A percentile compares a stretch with the other conserved stretches of the same genome.
Evolutionary conservation across 2,329 filamentous ascomycete species (phyloP).

Genomic region (Fusarium equiseti): DNA sequence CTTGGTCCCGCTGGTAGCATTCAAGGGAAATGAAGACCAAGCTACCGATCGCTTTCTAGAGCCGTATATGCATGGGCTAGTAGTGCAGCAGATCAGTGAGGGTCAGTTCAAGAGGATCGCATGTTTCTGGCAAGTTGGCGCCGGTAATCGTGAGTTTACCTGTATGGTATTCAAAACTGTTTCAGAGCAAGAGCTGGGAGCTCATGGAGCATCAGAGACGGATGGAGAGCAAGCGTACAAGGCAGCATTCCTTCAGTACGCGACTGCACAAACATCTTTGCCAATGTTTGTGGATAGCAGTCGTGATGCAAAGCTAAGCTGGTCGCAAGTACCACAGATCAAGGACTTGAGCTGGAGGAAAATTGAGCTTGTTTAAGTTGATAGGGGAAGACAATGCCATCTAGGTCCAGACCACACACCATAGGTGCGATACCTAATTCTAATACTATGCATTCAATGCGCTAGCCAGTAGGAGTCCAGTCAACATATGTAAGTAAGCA

Average conservation of each 20-base stretch:
- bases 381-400: background rate
- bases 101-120: background rate
- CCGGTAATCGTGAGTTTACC: too few relatives aligned
- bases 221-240: background rate
- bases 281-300: fast-evolving
- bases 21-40: fast-evolving
- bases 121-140: too few relatives aligned
- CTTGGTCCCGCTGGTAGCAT: too few relatives aligned
- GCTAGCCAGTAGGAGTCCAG: fast-evolving
- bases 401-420: background rate
- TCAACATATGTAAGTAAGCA: background rate
- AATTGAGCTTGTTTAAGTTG: background rate
- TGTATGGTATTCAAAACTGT: background rate
- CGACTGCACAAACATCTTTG: background rate
- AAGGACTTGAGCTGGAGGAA: background rate
- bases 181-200: background rate
- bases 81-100: fast-evolving
- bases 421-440: fast-evolving
- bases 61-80: background rate
- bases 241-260: background rate
- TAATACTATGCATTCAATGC: background rate
- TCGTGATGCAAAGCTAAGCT: background rate
- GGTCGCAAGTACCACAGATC: background rate
- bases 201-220: background rate
- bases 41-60: background rate